Conservation (phyloP, 192 early-diverging fungal genomes). For the Martensiomyces pterosporus region DNA sequence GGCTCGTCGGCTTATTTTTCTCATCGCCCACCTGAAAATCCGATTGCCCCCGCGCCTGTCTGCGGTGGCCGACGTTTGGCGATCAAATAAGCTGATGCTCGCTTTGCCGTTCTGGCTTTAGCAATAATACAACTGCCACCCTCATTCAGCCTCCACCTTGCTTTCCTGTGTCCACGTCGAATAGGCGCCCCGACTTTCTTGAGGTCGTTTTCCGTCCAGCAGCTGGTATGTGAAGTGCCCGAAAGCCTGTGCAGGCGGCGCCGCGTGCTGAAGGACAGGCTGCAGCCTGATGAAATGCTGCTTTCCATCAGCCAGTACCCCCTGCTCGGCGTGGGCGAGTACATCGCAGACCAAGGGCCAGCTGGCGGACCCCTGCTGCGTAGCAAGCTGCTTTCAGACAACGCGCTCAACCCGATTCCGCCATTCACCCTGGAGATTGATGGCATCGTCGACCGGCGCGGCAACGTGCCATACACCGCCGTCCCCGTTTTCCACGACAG, state of each 20-base stretch:
- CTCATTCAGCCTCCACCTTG: too few relatives aligned
- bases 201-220: slow-evolving; percentile 31
- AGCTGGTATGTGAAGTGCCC: slow-evolving; percentile 25
- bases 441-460: slow-evolving; percentile 89
- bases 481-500: slow-evolving; percentile 87
- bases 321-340: slow-evolving; percentile 70
- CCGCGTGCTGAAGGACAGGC: slow-evolving; percentile 55
- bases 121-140: too few relatives aligned
- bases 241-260: slow-evolving; percentile 54
- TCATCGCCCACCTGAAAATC: too few relatives aligned
- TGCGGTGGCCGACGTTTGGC: too few relatives aligned
- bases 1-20: too few relatives aligned
- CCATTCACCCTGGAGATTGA: slow-evolving; percentile 86
- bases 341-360: slow-evolving; percentile 63
- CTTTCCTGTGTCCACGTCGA: too few relatives aligned
- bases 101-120: too few relatives aligned
- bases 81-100: too few relatives aligned
- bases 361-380: slow-evolving; percentile 63
- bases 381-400: slow-evolving; percentile 85
- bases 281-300: slow-evolving; percentile 72
- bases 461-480: slow-evolving; percentile 88
- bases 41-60: too few relatives aligned
- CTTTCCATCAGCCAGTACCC: slow-evolving; percentile 88
- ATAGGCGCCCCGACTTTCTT: slow-evolving; percentile 41
- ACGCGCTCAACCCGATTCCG: slow-evolving; percentile 86